These are phyloP conservation scores for Globisporangium middletonii DNA, from an alignment of 352 stramenopile genomes.

Conservation along the genomic window DNA sequence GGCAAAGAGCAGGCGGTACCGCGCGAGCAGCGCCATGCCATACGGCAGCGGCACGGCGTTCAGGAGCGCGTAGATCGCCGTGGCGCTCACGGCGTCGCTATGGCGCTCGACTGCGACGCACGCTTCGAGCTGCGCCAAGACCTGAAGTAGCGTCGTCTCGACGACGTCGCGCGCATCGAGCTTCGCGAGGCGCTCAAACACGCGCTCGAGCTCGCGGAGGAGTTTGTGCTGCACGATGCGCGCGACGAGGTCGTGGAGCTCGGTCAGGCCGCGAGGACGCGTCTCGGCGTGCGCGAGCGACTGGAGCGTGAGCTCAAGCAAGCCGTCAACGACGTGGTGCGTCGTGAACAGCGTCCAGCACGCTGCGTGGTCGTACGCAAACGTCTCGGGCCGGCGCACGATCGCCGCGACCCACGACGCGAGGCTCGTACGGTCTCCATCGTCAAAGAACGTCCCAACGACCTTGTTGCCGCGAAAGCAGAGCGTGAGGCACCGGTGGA, in stretches of 20 bases:
- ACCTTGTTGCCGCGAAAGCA: constrained; percentile 48
- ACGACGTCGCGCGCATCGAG: constrained; percentile 18
- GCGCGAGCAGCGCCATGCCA: constrained; percentile 54
- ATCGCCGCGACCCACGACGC: constrained; percentile 40
- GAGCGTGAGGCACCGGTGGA: constrained; percentile 58
- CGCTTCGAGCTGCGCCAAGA: constrained; percentile 45
- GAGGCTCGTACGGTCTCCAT: constrained; percentile 18
- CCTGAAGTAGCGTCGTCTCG: constrained; percentile 32
- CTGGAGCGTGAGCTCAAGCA: constrained; percentile 47
- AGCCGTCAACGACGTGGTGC: constrained; percentile 31
- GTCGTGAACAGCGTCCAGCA: constrained; percentile 57
- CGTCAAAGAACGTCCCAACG: constrained; percentile 45
- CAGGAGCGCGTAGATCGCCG: constrained; percentile 61
- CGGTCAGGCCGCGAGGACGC: constrained; percentile 20
- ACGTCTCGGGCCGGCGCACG: constrained; percentile 37
- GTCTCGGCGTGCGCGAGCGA: constrained; percentile 21
- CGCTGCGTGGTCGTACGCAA: constrained; percentile 40
- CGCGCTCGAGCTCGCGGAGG: constrained; percentile 25
- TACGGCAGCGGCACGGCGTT: constrained; percentile 47
- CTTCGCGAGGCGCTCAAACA: constrained; percentile 31
- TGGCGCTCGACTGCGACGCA: constrained; percentile 21
- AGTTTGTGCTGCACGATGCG: constrained; percentile 41
- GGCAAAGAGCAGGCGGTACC: constrained; percentile 58
- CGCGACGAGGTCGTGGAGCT: constrained; percentile 40
- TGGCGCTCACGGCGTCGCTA: constrained; percentile 50